Percentiles rank a stretch among this genome's conserved stretches.
These are phyloP conservation scores for Cytidiella melzeri DNA, from an alignment of 768 basidiomycete genomes.

Conservation along the genomic window DNA sequence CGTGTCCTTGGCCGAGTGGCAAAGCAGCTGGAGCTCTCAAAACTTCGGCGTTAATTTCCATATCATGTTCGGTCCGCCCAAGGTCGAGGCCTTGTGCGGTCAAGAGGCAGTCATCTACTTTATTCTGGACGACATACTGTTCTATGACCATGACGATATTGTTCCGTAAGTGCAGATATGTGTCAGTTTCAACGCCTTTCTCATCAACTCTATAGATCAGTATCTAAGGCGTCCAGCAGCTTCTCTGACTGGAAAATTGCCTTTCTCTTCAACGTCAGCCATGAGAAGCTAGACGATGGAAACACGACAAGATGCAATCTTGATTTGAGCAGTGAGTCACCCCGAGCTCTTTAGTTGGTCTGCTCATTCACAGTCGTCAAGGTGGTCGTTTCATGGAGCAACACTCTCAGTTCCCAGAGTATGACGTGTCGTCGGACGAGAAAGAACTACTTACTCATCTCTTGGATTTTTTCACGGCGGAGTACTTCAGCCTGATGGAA, in stretches of 20 bases:
- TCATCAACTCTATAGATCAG: background rate
- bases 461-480: slow-evolving; percentile 19
- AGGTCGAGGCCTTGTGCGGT: slow-evolving; percentile 21
- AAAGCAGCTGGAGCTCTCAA: slow-evolving; percentile 16
- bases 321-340: slow-evolving; percentile 19
- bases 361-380: background rate
- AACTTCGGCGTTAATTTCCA: slow-evolving; percentile 18
- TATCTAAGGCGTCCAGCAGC: slow-evolving; percentile 3
- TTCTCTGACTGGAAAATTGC: slow-evolving; percentile 19
- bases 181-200: background rate
- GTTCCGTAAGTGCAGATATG: slow-evolving; percentile 9
- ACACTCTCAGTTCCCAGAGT: slow-evolving; percentile 10
- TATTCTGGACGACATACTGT: slow-evolving; percentile 19
- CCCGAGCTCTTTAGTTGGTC: background rate
- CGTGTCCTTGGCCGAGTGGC: slow-evolving; percentile 21
- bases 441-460: slow-evolving; percentile 14
- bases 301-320: slow-evolving; percentile 18
- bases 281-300: slow-evolving; percentile 16
- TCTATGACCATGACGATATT: slow-evolving; percentile 16
- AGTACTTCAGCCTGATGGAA: slow-evolving; percentile 24
- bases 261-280: slow-evolving; percentile 19
- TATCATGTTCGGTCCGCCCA: slow-evolving; percentile 22
- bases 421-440: slow-evolving; percentile 16
- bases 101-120: slow-evolving; percentile 24
- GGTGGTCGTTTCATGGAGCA: slow-evolving; percentile 12